Evolutionary conservation across 495 filamentous ascomycete species (phyloP), one percentile per base, ranked within the genome.

Genomic region (Elasticomyces elasticus): DNA sequence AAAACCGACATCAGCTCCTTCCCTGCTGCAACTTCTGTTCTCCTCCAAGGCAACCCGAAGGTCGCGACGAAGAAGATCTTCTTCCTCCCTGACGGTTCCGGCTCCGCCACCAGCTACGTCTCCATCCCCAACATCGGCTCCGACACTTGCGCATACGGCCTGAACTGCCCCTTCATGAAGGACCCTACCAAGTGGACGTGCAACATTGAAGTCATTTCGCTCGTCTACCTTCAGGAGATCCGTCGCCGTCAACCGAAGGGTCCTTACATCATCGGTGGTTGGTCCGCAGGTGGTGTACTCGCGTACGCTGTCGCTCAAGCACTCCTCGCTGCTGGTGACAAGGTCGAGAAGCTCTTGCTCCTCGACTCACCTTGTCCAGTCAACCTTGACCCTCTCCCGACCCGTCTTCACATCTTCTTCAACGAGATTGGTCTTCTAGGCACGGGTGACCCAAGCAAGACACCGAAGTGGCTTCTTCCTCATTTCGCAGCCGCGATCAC

Each of bases 271-370:
- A 68, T 84, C 35, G 80, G 80, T 48, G 83, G 77, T 15, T 95
- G 89, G 89, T 88, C 83, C 20, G 89, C 88, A 9, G 89, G 89
- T 47, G 89, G 89, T 38, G 86, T 92, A 30, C 83, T 90, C 58
- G 89, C 89, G 23, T 95, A 87, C 64, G 88, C 94, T 63, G 84
- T 86, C 22, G 80, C 81, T 26, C 80, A 79, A 50, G 82, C 88
- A 56, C 73, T 94, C 9, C 74, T 82, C 58, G 75, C 79, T 43
- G 74, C 76, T 17, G 81, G 81, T 23, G 84, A 91, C 28, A 67
- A 70, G 47, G 85, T 94, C 38, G 84, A 84, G 43, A 76, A 81
- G 43, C 79, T 95, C 2, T 69, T 94, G 46, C 74, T 95, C 46
- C 82, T 95, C 54, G 89, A 95, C 66, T 81, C 88, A 0, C 89